Base-by-base conservation (phyloP, 306 rosid genomes). In the Lathyrus tuberosus region DNA sequence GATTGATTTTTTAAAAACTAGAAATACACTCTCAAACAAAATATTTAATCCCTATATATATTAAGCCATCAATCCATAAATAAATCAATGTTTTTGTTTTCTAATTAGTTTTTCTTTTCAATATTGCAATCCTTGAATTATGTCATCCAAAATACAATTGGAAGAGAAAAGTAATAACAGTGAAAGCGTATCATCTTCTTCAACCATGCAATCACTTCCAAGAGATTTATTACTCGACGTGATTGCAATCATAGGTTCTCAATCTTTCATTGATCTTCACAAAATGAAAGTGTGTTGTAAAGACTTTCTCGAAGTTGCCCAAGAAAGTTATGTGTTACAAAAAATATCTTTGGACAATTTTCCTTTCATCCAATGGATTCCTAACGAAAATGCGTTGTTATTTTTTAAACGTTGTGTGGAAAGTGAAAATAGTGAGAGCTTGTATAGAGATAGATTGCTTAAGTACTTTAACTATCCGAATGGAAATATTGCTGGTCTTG, bases 151-250 rank as follows among this genome's bases (percentile, higher is more conserved):
- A 26, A 26, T 26, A 26, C 1, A 3, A 26, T 1, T 26, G 30
- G 30, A 26, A 3, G 22, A 20, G 22, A 20, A 20, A 20, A 20
- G 1, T 20, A 20, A 20, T 20, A 26, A 26, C 30, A 26, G 3
- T 26, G 30, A 26, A 26, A 2, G 4, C 4, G 30, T 26, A 3
- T 26, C 30, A 3, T 26, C 30, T 26, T 26, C 30, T 26, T 26
- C 30, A 26, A 26, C 3, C 30, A 26, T 26, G 30, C 30, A 26
- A 26, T 64, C 78, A 2, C 72, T 76, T 17, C 80, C 82, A 2
- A n/a, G 82, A 26, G 30, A 83, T 1, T 18, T 79, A 60, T 17
- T 79, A 1, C 2, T 62, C 0, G 73, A 83, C 11, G 12, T 83
- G 10, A 0, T 73, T 1, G 63, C 69, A 30, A 68, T 16, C 2